phyloP scores from a whole-genome alignment of 2,329 filamentous ascomycete genomes.

The Blastomyces parvus region DNA sequence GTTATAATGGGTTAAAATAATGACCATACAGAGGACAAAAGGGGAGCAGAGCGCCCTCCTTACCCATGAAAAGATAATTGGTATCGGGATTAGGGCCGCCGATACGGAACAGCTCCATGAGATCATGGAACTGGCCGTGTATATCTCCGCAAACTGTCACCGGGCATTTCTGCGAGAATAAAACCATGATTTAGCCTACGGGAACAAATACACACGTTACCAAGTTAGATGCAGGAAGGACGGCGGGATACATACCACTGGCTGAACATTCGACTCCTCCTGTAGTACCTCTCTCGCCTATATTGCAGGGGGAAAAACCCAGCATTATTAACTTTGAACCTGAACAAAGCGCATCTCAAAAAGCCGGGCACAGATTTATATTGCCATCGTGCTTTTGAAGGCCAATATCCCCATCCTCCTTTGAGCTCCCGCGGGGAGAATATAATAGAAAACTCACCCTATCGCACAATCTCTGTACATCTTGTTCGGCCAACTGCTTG shows the following conservation, averaged over 20 bases:
- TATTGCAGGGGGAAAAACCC: background rate
- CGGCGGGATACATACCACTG: conserved; percentile 60
- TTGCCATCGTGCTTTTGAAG: background rate
- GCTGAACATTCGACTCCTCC: conserved; percentile 97
- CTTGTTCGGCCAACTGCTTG: conserved; percentile 92
- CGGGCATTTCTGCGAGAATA: conserved; percentile 69
- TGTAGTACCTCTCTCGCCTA: conserved; percentile 93
- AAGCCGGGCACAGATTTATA: background rate
- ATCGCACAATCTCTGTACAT: conserved; percentile 94
- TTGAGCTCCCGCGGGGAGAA: background rate
- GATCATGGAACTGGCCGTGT: conserved; percentile 95
- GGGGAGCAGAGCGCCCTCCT: conserved; percentile 22
- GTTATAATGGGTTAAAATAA: conserved; percentile 17
- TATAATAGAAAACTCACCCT: conserved; percentile 55
- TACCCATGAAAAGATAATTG: conserved; percentile 99
- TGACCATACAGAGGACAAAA: conserved; percentile 13
- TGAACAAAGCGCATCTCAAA: background rate
- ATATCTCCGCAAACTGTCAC: conserved; percentile 99
- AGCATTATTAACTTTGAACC: conserved; percentile 10
- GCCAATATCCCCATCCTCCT: background rate
- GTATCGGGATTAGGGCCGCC: conserved; percentile 96
- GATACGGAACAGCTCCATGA: conserved; percentile 99
- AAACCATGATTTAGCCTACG: conserved; percentile 13
- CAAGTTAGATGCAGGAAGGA: conserved; percentile 8
- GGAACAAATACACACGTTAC: background rate